Conservation (phyloP, 345 rosid species). For the Brassica rapa region DNA sequence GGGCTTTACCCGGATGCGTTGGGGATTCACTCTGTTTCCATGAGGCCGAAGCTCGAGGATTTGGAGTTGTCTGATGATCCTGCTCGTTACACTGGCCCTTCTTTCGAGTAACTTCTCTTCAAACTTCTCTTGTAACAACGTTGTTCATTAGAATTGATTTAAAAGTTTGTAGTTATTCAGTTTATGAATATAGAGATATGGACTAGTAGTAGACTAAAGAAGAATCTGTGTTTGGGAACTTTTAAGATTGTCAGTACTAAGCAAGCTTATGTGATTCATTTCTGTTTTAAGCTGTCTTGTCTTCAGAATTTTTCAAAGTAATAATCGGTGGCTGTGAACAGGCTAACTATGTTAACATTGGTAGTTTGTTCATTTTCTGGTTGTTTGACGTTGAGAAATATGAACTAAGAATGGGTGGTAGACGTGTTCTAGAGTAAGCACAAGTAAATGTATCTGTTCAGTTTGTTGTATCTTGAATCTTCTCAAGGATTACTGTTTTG, state of each 20-base stretch:
- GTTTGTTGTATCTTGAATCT: not conserved
- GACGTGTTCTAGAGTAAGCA: not conserved
- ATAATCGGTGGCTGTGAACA: not conserved
- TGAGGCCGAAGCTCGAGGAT: slow-evolving; percentile 65
- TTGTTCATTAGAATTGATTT: not conserved
- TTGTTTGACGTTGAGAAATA: too few species aligned
- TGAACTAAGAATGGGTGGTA: too few species aligned
- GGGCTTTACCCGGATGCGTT: slow-evolving; percentile 92
- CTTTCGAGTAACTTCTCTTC: slow-evolving; percentile 60
- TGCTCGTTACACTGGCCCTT: slow-evolving; percentile 69
- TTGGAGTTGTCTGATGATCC: slow-evolving; percentile 45
- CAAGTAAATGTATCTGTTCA: not conserved
- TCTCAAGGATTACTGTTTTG: not conserved
- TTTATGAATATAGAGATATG: not conserved
- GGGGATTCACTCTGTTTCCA: slow-evolving; percentile 83
- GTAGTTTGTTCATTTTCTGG: too few species aligned
- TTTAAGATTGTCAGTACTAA: not conserved
- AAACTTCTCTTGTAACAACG: not conserved
- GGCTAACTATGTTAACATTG: too few species aligned
- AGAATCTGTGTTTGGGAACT: not conserved
- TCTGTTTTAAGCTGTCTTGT: not conserved
- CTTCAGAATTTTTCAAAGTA: not conserved
- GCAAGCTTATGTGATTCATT: not conserved
- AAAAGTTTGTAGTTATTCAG: not conserved
- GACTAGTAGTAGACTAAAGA: not conserved